Evolutionary conservation across 164 flowering plant genomes (phyloP), one percentile per base, ranked within the genome.

Genomic region (Aristolochia contorta): DNA sequence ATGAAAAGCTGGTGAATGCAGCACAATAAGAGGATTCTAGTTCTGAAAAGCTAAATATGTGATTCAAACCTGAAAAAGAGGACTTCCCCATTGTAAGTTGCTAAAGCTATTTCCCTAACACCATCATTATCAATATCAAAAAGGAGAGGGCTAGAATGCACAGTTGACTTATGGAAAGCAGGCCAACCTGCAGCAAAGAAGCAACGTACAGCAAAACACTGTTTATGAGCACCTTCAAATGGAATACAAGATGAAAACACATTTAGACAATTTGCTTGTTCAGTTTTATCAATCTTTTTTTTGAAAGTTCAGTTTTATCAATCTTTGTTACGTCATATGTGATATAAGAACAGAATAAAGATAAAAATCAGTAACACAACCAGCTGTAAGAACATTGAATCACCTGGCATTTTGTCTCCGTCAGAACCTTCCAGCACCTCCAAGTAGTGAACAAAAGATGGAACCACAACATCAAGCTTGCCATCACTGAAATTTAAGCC

Each of bases 61-160:
- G 20, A 45, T 37, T 47, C 22, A 24, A 56, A 91, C 99, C 99
- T 91, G 83, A 94, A 94, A 78, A 94, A 94, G 22, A 88, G 91
- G 49, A 94, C 90, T 77, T 91, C 93, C 45, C 97, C 99, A 71
- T 94, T 91, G 72, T 89, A 94, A 33, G 96, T 94, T 62, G 97
- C 95, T 77, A 94, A 71, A 63, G 83, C 89, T 71, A 94, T 87
- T 75, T 94, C 99, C 67, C 97, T 89, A 46, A 83, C 87, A 60
- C 99, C 99, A 75, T 94, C 99, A 72, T 91, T 94, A 72, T 94
- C 99, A 72, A 94, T 91, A 70, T 94, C 99, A 85, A 77, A 91
- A 6, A 94, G 68, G 50, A 94, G 86, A 59, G 97, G 97, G 69
- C 87, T 88, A 22, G 97, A 77, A 79, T 94, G 99, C 66, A 91